Evolutionary conservation across 305 asterid species (phyloP), one percentile per base, ranked within the genome.

Genomic region (Andrographis paniculata): DNA sequence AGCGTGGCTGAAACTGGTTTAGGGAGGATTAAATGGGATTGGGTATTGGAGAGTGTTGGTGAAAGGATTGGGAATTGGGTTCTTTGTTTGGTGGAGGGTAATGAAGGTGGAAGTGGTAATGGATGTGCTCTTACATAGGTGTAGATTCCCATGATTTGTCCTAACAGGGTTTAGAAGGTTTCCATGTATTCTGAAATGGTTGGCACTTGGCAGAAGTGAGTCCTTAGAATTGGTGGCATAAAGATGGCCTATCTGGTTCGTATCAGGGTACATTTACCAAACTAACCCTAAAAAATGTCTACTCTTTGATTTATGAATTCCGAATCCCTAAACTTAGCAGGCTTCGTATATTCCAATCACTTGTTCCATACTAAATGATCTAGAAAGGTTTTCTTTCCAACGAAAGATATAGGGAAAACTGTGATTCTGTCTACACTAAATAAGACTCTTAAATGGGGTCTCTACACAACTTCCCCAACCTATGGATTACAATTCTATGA

Each of bases 1-100:
- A 78, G 57, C n/a, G 89, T 66, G 58, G 95, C 92, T 28, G 84
- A 65, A 40, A 77, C 35, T 36, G 79, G 69, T 20, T 48, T 51
- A 23, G 57, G 56, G 50, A 46, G 71, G 48, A 43, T 45, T n/a
- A 31, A 20, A 18, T 20, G 55, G 63, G 21, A 33, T 31, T 51
- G 75, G 45, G 35, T 33, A 53, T 43, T 59, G 51, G 53, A n/a
- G 42, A 52, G 61, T 40, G 33, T 43, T 21, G 63, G 56, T 14
- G 64, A 37, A 27, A 30, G 68, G 53, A 68, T 39, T 38, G 65
- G 67, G 52, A 64, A 58, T 46, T 37, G 74, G 56, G 61, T 39
- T 41, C 21, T 54, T 39, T 42, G 45, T 47, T 65, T 78, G 58
- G 77, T 47, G 47, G 77, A 56, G 46, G 69, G 45, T 42, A 63